Conservation (phyloP, 2,329 filamentous ascomycete genomes). For the Sclerotinia trifoliorum region DNA sequence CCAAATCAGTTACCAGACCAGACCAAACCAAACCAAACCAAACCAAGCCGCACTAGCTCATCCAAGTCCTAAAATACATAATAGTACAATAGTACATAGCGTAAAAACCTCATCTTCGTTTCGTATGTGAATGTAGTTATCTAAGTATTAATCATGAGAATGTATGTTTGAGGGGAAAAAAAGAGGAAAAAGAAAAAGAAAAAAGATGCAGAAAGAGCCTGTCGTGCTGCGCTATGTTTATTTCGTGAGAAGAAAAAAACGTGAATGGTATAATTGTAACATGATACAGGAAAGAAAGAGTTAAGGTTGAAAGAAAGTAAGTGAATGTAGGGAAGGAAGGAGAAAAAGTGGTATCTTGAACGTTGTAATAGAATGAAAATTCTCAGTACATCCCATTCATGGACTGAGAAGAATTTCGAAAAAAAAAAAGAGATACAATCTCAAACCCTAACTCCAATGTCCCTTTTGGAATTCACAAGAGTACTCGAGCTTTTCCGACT, state of each 20-base stretch:
- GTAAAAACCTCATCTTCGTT: conserved; percentile 5
- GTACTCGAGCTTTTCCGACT: neutral
- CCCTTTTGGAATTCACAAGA: conserved; percentile 8
- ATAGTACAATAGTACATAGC: conserved; percentile 10
- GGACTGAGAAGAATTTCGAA: neutral
- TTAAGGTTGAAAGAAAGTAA: neutral
- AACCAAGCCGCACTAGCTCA: no score
- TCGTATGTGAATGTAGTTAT: neutral
- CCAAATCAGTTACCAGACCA: no score
- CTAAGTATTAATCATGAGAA: conserved; percentile 10
- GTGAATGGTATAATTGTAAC: neutral
- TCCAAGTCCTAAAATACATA: conserved; percentile 9
- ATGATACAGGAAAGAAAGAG: neutral
- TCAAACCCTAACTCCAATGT: neutral
- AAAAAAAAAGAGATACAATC: no score
- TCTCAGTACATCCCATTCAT: neutral
- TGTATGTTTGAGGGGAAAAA: neutral
- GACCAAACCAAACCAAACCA: neutral
- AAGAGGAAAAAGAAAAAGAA: neutral
- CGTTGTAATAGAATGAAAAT: neutral
- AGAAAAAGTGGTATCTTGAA: conserved; percentile 7
- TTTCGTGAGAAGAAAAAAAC: neutral
- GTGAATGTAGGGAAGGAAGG: neutral
- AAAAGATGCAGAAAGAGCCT: neutral
- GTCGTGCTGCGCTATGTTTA: neutral